Conservation (phyloP, 2,329 filamentous ascomycete genomes). For the Pochonia chlamydosporia region DNA sequence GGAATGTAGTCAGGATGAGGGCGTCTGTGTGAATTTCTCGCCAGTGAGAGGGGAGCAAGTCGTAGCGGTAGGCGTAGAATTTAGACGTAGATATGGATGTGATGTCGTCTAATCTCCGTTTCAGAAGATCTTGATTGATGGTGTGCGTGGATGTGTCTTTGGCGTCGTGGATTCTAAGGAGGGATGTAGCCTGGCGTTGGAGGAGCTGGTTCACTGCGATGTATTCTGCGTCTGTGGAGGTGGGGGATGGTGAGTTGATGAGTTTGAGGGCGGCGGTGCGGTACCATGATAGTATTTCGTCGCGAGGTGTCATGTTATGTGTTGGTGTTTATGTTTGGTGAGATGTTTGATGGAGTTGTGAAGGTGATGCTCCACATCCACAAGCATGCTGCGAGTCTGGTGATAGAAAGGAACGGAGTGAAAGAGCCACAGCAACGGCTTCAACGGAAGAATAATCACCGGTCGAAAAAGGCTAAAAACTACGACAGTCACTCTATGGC, state of each 20-base stretch:
- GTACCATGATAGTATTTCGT: constrained; percentile 19
- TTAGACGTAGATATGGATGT: constrained; percentile 55
- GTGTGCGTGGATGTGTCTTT: neutral
- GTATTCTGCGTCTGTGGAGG: constrained; percentile 7
- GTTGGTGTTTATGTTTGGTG: neutral
- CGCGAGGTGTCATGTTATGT: constrained; percentile 5
- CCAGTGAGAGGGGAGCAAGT: constrained; percentile 63
- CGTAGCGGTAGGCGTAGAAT: constrained; percentile 65
- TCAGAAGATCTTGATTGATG: constrained; percentile 21
- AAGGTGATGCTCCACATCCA: no score
- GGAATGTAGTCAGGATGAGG: constrained; percentile 55
- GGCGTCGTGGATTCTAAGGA: constrained; percentile 18
- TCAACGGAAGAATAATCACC: no score
- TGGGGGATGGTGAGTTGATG: neutral
- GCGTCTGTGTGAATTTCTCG: constrained; percentile 66
- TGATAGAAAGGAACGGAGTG: no score
- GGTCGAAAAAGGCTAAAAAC: no score
- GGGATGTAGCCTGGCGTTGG: constrained; percentile 19
- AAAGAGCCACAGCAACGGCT: no score
- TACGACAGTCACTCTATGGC: no score
- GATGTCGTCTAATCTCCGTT: constrained; percentile 48
- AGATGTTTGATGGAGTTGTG: neutral
- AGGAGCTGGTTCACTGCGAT: constrained; percentile 21
- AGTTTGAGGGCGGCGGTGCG: constrained; percentile 16
- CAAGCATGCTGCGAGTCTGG: no score